These are phyloP conservation scores for Saccharomycopsis microspora DNA, from an alignment of 805 yeast genomes.

Conservation along the genomic window DNA sequence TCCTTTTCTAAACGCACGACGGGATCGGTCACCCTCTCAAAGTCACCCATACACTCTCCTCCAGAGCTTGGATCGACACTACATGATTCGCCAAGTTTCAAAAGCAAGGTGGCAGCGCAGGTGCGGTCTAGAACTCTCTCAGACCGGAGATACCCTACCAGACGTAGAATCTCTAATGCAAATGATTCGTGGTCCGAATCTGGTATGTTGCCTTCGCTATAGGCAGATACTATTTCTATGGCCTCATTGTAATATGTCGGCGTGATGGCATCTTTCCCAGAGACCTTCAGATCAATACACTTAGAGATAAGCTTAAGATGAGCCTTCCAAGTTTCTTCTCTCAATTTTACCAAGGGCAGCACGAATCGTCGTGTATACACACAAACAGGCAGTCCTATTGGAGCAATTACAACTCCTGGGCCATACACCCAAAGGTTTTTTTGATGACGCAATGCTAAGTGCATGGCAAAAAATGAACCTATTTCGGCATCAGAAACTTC, in stretches of 20 bases:
- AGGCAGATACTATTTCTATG: constrained; percentile 38
- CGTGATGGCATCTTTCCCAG: background rate
- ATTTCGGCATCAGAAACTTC: too few relatives aligned
- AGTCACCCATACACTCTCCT: too few relatives aligned
- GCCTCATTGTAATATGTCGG: constrained; percentile 27
- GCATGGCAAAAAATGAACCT: constrained; percentile 1
- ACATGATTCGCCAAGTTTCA: constrained; percentile 5
- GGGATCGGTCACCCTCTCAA: too few relatives aligned
- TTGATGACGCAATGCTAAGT: constrained; percentile 7
- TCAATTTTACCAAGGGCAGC: background rate
- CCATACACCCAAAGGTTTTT: constrained; percentile 9
- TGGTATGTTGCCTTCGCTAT: constrained; percentile 44
- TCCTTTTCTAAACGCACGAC: too few relatives aligned
- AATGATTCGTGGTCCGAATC: constrained; percentile 39
- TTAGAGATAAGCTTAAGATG: background rate
- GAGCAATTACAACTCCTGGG: background rate
- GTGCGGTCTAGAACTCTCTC: constrained; percentile 38
- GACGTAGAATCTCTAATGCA: constrained; percentile 29
- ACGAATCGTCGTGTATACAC: constrained; percentile 3
- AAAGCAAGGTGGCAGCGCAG: constrained; percentile 39
- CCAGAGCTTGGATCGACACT: background rate
- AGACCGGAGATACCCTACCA: constrained; percentile 23
- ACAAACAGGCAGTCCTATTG: constrained; percentile 6
- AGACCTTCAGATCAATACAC: constrained; percentile 1
- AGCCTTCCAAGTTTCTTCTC: background rate